Evolutionary conservation across 106 monocot genomes (phyloP).

Genomic region (Agapanthus africanus): DNA sequence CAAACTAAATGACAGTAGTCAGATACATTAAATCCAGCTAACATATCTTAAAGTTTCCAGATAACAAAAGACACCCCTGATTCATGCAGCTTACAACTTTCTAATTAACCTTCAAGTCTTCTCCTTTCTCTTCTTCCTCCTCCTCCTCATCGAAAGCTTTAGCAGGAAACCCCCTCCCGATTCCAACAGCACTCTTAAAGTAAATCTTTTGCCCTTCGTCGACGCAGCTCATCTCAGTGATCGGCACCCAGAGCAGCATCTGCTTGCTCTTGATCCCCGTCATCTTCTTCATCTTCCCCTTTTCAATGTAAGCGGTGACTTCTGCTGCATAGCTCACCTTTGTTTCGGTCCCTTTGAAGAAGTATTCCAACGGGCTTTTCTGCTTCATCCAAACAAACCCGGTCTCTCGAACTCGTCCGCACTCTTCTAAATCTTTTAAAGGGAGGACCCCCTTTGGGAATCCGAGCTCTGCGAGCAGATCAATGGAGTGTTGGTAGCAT

Average conservation of each 20-base stretch:
- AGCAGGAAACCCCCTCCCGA: slow-evolving; percentile 34
- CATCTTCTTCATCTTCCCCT: slow-evolving; percentile 55
- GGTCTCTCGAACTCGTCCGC: slow-evolving; percentile 50
- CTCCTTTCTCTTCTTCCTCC: slow-evolving; percentile 1
- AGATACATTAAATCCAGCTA: no score
- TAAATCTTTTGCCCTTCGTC: slow-evolving; percentile 32
- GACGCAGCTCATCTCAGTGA: slow-evolving; percentile 61
- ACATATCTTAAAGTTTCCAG: neutral
- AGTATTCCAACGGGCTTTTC: slow-evolving; percentile 45
- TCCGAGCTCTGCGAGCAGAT: slow-evolving; percentile 37
- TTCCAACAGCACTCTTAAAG: slow-evolving; percentile 44
- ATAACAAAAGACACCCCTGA: neutral
- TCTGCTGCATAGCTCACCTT: slow-evolving; percentile 35
- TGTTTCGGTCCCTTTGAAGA: slow-evolving; percentile 38
- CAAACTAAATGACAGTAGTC: no score
- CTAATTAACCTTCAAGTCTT: neutral
- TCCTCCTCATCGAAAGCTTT: slow-evolving; percentile 30
- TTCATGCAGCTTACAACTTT: neutral
- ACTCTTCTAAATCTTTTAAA: slow-evolving; percentile 44
- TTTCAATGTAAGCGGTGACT: slow-evolving; percentile 45
- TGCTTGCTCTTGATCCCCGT: slow-evolving; percentile 73
- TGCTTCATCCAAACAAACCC: slow-evolving; percentile 93
- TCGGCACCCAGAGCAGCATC: slow-evolving; percentile 76
- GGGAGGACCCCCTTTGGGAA: slow-evolving; percentile 47
- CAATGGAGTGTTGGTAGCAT: slow-evolving; percentile 49